Evolutionary conservation across 2,329 filamentous ascomycete species (phyloP).

Genomic region (Calonectria naviculata): DNA sequence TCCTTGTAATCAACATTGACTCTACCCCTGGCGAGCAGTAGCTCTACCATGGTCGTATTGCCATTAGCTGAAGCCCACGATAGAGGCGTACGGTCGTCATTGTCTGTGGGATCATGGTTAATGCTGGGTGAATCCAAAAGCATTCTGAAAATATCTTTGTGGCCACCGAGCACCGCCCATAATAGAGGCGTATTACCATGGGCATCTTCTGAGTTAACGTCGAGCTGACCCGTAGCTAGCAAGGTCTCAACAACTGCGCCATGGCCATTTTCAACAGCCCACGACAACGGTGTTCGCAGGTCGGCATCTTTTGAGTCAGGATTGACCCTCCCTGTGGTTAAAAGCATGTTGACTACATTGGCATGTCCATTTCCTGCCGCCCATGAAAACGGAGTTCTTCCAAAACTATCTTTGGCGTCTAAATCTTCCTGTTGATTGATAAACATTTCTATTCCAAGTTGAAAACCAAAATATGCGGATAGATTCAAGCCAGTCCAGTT

Average conservation of each 20-base stretch:
- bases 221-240: neutral
- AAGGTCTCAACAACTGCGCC: neutral
- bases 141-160: neutral
- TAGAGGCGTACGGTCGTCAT: neutral
- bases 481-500: conserved; percentile 1
- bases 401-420: neutral
- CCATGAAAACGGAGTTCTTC: neutral
- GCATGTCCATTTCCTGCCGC: neutral
- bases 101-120: neutral
- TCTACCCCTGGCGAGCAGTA: neutral
- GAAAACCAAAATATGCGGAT: neutral
- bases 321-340: neutral
- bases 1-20: neutral
- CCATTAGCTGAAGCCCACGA: neutral
- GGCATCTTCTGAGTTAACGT: neutral
- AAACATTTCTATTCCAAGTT: neutral
- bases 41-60: neutral
- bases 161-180: neutral
- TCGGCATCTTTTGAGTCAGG: neutral
- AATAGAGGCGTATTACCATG: neutral
- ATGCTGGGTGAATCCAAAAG: neutral
- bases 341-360: neutral
- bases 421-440: neutral
- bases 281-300: neutral
- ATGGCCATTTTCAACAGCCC: neutral